phyloP scores from a whole-genome alignment of 108 stramenopile genomes.

The Nitzschia inconspicua region DNA sequence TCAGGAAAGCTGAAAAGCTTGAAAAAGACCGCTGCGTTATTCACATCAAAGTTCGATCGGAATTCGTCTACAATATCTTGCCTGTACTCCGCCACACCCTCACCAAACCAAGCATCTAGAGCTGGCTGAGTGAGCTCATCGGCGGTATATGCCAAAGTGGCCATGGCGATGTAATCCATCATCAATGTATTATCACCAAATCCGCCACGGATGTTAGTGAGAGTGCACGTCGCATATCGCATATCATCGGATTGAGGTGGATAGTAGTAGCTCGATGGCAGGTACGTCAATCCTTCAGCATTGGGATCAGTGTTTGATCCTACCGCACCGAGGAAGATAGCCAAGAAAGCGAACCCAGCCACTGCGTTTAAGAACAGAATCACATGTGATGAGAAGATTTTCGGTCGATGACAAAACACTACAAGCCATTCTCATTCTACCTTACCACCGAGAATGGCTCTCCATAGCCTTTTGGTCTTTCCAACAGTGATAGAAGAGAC shows the following conservation, averaged over 20 bases:
- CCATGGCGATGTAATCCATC: conserved; percentile 50
- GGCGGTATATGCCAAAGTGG: conserved; percentile 40
- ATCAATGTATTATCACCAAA: conserved; percentile 22
- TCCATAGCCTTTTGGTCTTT: conserved; percentile 24
- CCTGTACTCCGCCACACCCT: conserved; percentile 38
- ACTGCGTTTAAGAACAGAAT: too few relatives aligned
- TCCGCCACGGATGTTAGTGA: conserved; percentile 20
- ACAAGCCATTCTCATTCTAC: too few relatives aligned
- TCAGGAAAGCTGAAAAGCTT: conserved; percentile 55
- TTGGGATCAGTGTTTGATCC: conserved; percentile 3
- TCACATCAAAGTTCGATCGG: conserved; percentile 21
- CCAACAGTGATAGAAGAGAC: conserved; percentile 34
- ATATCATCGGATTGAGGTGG: conserved; percentile 25
- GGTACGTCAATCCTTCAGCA: conserved; percentile 5
- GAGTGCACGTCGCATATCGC: conserved; percentile 52
- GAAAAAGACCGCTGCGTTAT: conserved; percentile 45
- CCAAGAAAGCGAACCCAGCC: conserved; percentile 36
- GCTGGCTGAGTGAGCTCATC: conserved; percentile 15
- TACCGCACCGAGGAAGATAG: conserved; percentile 37
- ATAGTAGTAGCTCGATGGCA: conserved; percentile 37
- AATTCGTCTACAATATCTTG: conserved; percentile 42
- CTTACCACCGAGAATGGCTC: conserved; percentile 28
- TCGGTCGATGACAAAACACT: too few relatives aligned
- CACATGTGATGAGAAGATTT: too few relatives aligned
- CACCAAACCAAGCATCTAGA: conserved; percentile 57